Conservation (phyloP, 768 basidiomycete genomes). For the Calocybe cyanea region DNA sequence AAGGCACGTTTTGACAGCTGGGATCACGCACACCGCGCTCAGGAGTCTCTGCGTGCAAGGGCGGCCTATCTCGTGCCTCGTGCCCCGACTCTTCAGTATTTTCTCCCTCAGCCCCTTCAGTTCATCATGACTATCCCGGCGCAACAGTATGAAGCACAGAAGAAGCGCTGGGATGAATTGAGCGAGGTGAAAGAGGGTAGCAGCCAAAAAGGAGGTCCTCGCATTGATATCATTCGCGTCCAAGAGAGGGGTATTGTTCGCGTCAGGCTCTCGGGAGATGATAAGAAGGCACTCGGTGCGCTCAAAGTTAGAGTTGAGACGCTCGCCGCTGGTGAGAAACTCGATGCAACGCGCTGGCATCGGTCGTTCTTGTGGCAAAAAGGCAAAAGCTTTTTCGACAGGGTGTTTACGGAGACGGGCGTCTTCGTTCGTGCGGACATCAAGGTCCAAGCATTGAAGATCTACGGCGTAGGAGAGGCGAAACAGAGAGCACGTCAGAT, state of each 20-base stretch:
- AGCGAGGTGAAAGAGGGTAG: constrained; percentile 31
- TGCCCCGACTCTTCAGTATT: constrained; percentile 25
- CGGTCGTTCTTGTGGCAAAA: constrained; percentile 28
- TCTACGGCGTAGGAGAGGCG: constrained; percentile 39
- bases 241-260: constrained; percentile 22
- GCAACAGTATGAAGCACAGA: constrained; percentile 51
- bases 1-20: constrained; percentile 46
- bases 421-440: constrained; percentile 45
- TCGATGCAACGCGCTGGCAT: constrained; percentile 48
- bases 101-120: constrained; percentile 45
- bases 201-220: constrained; percentile 18
- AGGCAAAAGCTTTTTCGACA: constrained; percentile 31
- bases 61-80: constrained; percentile 26
- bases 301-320: constrained; percentile 60
- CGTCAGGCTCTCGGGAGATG: constrained; percentile 46
- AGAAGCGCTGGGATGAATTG: constrained; percentile 44
- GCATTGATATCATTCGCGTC: constrained; percentile 23
- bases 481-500: constrained; percentile 39
- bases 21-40: constrained; percentile 42
- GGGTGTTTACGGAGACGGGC: constrained; percentile 29
- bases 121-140: constrained; percentile 46
- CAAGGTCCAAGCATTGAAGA: constrained; percentile 38
- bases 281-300: constrained; percentile 49
- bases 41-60: constrained; percentile 30
- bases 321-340: constrained; percentile 45